Conservation (phyloP, 108 stramenopile genomes). For the Skeletonema grethae region DNA sequence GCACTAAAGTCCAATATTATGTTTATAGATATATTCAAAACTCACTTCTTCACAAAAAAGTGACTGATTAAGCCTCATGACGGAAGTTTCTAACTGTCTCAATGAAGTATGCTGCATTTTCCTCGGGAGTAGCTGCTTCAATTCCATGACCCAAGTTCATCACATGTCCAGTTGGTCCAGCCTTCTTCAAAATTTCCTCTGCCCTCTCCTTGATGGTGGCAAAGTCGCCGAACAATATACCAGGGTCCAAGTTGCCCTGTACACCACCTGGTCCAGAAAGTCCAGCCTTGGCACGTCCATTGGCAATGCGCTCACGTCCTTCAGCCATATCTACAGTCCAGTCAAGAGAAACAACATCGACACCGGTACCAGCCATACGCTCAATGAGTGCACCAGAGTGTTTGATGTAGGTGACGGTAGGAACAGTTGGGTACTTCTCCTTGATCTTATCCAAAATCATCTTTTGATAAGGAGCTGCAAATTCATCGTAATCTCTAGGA, state of each 20-base stretch:
- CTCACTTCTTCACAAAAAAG: neutral
- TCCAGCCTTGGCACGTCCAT: constrained; percentile 68
- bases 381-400: constrained; percentile 89
- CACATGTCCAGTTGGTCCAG: constrained; percentile 89
- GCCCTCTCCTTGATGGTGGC: constrained; percentile 93
- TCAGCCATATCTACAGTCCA: constrained; percentile 98
- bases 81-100: constrained; percentile 94
- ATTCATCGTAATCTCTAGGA: constrained; percentile 91
- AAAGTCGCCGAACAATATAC: constrained; percentile 85
- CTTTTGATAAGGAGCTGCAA: constrained; percentile 96
- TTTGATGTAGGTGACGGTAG: constrained; percentile 95
- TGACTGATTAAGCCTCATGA: constrained; percentile 54
- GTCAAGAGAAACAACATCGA: constrained; percentile 95
- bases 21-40: constrained; percentile 1
- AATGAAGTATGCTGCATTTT: constrained; percentile 95
- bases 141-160: constrained; percentile 99
- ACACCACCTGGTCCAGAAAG: constrained; percentile 77
- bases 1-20: neutral
- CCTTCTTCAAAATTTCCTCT: constrained; percentile 92
- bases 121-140: constrained; percentile 94
- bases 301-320: constrained; percentile 83
- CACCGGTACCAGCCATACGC: constrained; percentile 94
- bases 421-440: constrained; percentile 87
- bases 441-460: constrained; percentile 91
- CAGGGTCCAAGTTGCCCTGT: constrained; percentile 97